Conservation (phyloP, 139 green algal genomes). For the Chlamydomonas sp. region DNA sequence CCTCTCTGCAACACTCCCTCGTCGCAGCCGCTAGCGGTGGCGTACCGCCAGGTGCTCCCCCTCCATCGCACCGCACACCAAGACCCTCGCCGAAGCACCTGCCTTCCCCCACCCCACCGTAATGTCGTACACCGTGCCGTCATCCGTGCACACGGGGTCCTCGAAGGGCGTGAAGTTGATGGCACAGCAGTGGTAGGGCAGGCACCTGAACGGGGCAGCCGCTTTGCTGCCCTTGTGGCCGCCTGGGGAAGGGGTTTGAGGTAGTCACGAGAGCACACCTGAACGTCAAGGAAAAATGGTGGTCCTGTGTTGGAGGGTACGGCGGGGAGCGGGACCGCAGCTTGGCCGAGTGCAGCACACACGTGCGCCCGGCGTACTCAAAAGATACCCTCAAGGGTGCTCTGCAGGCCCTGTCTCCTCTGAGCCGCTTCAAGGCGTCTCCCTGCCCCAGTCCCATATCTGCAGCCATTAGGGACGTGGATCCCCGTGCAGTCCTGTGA, state of each 20-base stretch:
- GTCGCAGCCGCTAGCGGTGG: no score
- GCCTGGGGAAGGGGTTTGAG: neutral
- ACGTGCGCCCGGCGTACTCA: no score
- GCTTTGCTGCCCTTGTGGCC: slow-evolving; percentile 33
- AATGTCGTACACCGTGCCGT: slow-evolving; percentile 74
- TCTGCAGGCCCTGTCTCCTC: no score
- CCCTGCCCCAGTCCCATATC: no score
- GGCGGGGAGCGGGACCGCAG: neutral
- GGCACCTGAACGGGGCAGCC: slow-evolving; percentile 72
- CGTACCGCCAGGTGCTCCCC: no score
- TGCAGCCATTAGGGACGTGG: no score
- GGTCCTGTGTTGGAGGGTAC: neutral
- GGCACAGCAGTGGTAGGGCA: slow-evolving; percentile 96
- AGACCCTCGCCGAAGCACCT: no score
- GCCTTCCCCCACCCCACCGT: neutral
- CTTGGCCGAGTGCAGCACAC: neutral
- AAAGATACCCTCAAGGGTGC: no score
- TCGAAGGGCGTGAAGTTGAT: slow-evolving; percentile 95
- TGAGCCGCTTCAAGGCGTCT: no score
- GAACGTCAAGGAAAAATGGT: neutral
- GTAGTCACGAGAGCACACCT: neutral
- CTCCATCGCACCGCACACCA: no score
- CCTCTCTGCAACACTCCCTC: no score
- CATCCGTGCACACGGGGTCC: slow-evolving; percentile 89
- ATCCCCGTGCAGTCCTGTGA: no score